These are phyloP conservation scores for Aspergillus aculeatinus DNA, from an alignment of 2,329 filamentous ascomycete genomes.

Conservation along the genomic window DNA sequence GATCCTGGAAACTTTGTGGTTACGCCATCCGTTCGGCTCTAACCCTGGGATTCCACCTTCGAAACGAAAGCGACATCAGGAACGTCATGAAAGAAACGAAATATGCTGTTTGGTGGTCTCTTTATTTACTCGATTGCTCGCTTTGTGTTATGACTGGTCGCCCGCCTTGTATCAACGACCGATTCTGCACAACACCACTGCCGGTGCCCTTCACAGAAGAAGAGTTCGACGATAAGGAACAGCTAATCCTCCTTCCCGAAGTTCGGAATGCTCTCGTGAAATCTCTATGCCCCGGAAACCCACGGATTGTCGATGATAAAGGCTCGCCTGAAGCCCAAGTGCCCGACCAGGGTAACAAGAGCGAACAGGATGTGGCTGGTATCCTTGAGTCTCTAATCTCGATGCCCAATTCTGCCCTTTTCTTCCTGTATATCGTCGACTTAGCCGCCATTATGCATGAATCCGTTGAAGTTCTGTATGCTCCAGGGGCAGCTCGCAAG, in stretches of 20 bases:
- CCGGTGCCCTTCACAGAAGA: conserved; percentile 42
- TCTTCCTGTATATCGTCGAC: conserved; percentile 42
- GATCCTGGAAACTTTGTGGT: conserved; percentile 45
- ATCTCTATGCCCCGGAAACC: conserved; percentile 22
- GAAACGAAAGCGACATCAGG: conserved; percentile 39
- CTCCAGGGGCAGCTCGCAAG: conserved; percentile 35
- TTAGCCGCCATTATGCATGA: conserved; percentile 37
- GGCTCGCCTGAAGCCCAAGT: conserved; percentile 15
- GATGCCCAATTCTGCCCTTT: conserved; percentile 37
- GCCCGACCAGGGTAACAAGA: conserved; percentile 16
- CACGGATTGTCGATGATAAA: conserved; percentile 10
- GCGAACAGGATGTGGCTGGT: conserved; percentile 23
- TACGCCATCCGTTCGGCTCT: conserved; percentile 43
- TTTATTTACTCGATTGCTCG: conserved; percentile 43
- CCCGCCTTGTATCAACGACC: conserved; percentile 37
- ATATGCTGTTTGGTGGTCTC: conserved; percentile 47
- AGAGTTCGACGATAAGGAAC: conserved; percentile 33
- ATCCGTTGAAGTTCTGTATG: conserved; percentile 40
- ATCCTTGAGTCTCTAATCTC: conserved; percentile 28
- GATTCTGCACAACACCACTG: conserved; percentile 44
- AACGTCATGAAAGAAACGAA: conserved; percentile 43
- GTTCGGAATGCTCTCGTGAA: conserved; percentile 31
- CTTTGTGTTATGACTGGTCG: conserved; percentile 46
- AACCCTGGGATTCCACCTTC: conserved; percentile 45
- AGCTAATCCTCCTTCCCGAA: conserved; percentile 36